Base-by-base conservation (phyloP, 2,329 filamentous ascomycete species). In the Xylariomycetidae sp. region DNA sequence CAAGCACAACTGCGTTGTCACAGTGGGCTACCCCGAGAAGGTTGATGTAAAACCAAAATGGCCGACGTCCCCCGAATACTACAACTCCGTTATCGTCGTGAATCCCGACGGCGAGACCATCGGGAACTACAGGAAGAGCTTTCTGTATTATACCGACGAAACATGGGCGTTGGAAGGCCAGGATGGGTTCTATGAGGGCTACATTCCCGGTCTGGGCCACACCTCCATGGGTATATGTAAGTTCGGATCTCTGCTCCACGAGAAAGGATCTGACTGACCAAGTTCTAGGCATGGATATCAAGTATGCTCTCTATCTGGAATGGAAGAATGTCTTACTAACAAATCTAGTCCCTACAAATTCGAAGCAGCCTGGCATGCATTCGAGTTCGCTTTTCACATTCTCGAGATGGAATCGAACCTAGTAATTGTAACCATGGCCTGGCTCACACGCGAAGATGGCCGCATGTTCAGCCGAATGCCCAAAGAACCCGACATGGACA, bases 401-500 rank as follows among this genome's bases (percentile, higher is more conserved):
- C 53, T 86, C 0, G 59, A 74, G 2, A 59, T 61, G 0, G 50
- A 67, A 0, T 72, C 80, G 0, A 75, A 77, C 10, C 42, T 89
- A 0, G 76, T 85, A 2, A 74, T 88, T 20, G 46, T 90, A 0
- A 76, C 74, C 4, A 89, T 89, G 85, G 83, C 85, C 0, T 90
- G 84, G 85, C 64, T 85, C 19, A 86, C 82, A 2, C 64, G 55
- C 35, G 76, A 66, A 40, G 70, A 65, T 47, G 66, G 57, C 2
- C 64, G 48, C 13, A 37, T 38, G 6, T 77, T 64, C 51, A 75
- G 49, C 38, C 65, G 46, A 18, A 62, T 43, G 43, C 74, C 73
- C 0, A 53, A 68, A 1, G 72, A 78, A 31, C 82, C 83, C 0
- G 84, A 89, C 43, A 70, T 84, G 59, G 76, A 85, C 16, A 87